Base-by-base conservation (phyloP, 768 basidiomycete genomes). In the Leucosporidium scottii region DNA sequence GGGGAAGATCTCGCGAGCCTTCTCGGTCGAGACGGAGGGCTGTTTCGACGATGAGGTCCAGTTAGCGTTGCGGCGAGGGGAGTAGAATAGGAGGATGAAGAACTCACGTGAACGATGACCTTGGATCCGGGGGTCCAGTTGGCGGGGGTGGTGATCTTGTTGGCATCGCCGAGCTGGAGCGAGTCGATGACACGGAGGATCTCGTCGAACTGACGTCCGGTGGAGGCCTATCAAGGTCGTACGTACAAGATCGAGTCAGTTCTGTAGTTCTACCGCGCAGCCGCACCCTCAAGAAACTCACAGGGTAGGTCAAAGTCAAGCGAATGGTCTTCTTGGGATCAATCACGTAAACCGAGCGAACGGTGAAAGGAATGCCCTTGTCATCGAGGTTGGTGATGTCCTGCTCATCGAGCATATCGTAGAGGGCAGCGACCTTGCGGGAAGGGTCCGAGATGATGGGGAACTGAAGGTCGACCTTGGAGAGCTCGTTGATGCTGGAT, bases 301-400 rank as follows among this genome's bases (percentile, higher is more conserved):
- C 70, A 66, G 96, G 96, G 82, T 98, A 98, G 31, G 91, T 81
- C 72, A 99, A 75, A 21, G 86, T 90, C 75, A 96, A 81, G 69
- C 94, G 89, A 77, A 99, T 96, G 75, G 85, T 83, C 82, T 96
- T 92, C 81, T 91, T 91, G 55, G 96, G 93, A 81, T 99, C 96
- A 76, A 99, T 91, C 72, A 99, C 81, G 80, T 94, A 99, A 68
- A 99, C 96, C 12, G 92, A 96, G 68, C 96, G 88, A 80, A 99
- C 91, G 58, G 96, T 99, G 83, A 97, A 92, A 27, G 96, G 96
- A 54, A 97, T 83, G 57, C 93, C 91, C 79, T 90, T 91, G 48
- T 80, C 81, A 71, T 81, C 81, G 65, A 80, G 78, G 74, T 81
- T 99, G 63, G 92, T 93, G 53, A 87, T 84, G 80, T 99, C 96